Conservation (phyloP, 768 basidiomycete species). For the Dictyophora rubrovolvata region DNA sequence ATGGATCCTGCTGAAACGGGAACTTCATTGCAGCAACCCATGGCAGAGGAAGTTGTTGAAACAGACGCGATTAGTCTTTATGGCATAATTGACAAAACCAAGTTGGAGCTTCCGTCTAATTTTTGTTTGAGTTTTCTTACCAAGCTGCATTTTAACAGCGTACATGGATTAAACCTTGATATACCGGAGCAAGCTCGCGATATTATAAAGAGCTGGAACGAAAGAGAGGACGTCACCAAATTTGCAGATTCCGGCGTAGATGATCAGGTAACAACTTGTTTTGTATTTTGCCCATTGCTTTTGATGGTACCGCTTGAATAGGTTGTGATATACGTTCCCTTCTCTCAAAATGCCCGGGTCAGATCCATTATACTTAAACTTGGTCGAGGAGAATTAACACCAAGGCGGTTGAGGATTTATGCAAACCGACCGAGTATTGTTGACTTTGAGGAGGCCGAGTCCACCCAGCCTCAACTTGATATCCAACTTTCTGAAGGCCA, state of each 20-base stretch:
- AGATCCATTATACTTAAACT: constrained; percentile 62
- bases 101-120: constrained; percentile 29
- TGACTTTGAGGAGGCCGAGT: constrained; percentile 68
- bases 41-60: constrained; percentile 35
- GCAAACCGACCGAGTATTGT: constrained; percentile 66
- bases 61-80: constrained; percentile 47
- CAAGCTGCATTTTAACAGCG: constrained; percentile 33
- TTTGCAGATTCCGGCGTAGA: constrained; percentile 76
- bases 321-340: constrained; percentile 77
- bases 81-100: constrained; percentile 52
- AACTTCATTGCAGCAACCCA: constrained; percentile 20
- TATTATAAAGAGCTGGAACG: constrained; percentile 74
- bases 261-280: constrained; percentile 56
- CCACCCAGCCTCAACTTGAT: constrained; percentile 57
- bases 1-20: not conserved
- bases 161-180: constrained; percentile 69
- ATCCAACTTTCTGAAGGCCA: constrained; percentile 66
- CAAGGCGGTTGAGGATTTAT: constrained; percentile 65
- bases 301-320: constrained; percentile 19
- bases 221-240: constrained; percentile 54
- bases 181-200: constrained; percentile 73
- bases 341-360: constrained; percentile 66
- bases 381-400: constrained; percentile 74
- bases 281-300: constrained; percentile 7
- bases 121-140: constrained; percentile 10